These are phyloP conservation scores for Zymoseptoria brevis DNA, from an alignment of 2,329 filamentous ascomycete species.

Conservation along the genomic window DNA sequence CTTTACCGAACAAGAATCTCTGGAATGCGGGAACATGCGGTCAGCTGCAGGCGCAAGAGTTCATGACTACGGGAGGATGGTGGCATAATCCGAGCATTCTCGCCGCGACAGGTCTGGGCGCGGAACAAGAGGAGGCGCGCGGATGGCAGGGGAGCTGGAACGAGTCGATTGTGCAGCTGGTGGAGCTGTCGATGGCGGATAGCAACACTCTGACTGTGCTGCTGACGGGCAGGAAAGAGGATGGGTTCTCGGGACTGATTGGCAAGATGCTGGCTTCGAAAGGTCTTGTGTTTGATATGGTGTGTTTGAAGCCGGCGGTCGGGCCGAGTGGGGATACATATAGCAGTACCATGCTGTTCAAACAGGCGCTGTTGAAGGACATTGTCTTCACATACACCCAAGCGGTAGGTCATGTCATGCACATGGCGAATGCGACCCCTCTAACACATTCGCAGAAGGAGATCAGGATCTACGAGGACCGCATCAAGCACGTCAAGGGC, in stretches of 20 bases:
- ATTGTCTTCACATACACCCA: constrained; percentile 78
- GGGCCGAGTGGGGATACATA: constrained; percentile 76
- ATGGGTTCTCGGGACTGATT: constrained; percentile 67
- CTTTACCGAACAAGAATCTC: constrained; percentile 77
- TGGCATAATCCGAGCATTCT: constrained; percentile 92
- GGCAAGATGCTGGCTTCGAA: constrained; percentile 72
- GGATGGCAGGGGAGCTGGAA: constrained; percentile 97
- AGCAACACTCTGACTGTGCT: constrained; percentile 78
- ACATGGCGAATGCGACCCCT: not conserved
- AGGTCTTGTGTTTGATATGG: constrained; percentile 76
- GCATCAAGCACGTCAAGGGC: constrained; percentile 59
- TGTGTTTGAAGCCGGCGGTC: constrained; percentile 76
- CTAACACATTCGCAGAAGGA: constrained; percentile 42
- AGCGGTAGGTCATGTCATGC: constrained; percentile 39
- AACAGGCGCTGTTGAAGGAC: constrained; percentile 72
- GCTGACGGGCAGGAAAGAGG: constrained; percentile 76
- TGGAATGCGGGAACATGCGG: constrained; percentile 78
- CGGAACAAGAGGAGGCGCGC: constrained; percentile 70
- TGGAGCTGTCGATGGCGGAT: constrained; percentile 71
- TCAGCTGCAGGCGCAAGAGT: constrained; percentile 64
- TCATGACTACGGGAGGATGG: constrained; percentile 73
- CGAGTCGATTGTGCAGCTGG: constrained; percentile 72
- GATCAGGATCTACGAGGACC: constrained; percentile 61
- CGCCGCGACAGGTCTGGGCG: constrained; percentile 73
- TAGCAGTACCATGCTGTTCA: constrained; percentile 79